Evolutionary conservation across 257 asterid genomes (phyloP).

Genomic region (Echium plantagineum): DNA sequence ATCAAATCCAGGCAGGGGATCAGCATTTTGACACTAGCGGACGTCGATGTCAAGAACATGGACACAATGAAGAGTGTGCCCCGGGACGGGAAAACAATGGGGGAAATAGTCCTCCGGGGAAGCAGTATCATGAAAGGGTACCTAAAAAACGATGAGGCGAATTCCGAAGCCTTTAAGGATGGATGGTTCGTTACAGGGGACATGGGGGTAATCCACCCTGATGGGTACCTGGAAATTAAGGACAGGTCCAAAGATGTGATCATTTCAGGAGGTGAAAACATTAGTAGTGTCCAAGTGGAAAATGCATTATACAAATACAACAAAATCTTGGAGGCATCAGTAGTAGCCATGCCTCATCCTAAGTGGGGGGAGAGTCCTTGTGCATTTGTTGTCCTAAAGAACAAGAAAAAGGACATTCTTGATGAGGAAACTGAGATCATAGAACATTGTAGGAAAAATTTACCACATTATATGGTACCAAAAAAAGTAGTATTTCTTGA

Average conservation of each 20-base stretch:
- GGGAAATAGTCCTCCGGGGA: slow-evolving; percentile 67
- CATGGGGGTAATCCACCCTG: slow-evolving; percentile 72
- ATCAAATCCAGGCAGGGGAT: slow-evolving; percentile 72
- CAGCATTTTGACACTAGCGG: slow-evolving; percentile 53
- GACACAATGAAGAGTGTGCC: slow-evolving; percentile 53
- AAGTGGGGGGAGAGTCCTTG: slow-evolving; percentile 62
- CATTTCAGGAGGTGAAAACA: slow-evolving; percentile 88
- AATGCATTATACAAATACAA: slow-evolving; percentile 41
- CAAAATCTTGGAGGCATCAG: too few species aligned
- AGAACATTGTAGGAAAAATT: slow-evolving; percentile 42
- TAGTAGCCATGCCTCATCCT: too few species aligned
- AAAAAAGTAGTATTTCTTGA: slow-evolving; percentile 48
- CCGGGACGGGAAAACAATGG: slow-evolving; percentile 48
- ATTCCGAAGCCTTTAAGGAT: slow-evolving; percentile 31
- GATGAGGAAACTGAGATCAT: slow-evolving; percentile 13
- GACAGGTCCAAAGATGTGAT: slow-evolving; percentile 82
- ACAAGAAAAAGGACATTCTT: slow-evolving; percentile 1
- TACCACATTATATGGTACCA: slow-evolving; percentile 70
- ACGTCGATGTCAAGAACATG: slow-evolving; percentile 55
- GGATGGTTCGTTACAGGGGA: slow-evolving; percentile 88
- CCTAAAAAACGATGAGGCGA: slow-evolving; percentile 43
- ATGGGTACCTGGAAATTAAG: slow-evolving; percentile 77
- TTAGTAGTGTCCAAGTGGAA: slow-evolving; percentile 83
- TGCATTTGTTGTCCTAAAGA: slow-evolving; percentile 22
- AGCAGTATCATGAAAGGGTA: slow-evolving; percentile 89